Conservation (phyloP, 169 alveolate species). For the Plasmodium vivax region DNA sequence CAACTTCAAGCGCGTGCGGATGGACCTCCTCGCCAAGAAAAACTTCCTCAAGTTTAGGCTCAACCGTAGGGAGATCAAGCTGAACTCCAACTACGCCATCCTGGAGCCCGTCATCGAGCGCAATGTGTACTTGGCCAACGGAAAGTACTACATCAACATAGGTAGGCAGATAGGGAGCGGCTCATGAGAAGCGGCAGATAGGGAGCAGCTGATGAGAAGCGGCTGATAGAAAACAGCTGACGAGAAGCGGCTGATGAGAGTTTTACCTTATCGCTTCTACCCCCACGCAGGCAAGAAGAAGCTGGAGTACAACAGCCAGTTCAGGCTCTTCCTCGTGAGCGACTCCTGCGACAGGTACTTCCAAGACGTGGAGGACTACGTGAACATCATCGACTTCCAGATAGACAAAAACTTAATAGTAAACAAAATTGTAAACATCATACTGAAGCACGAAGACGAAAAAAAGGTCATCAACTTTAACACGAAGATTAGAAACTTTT, state of each 20-base stretch:
- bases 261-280: background rate
- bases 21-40: background rate
- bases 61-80: background rate
- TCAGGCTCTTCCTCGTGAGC: constrained; percentile 58
- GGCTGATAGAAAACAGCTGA: background rate
- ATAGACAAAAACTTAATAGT: constrained; percentile 52
- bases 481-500: constrained; percentile 61
- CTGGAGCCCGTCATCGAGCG: constrained; percentile 52
- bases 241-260: background rate
- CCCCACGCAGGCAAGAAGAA: constrained; percentile 26
- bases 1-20: constrained; percentile 2
- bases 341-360: constrained; percentile 53
- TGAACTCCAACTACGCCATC: constrained; percentile 45
- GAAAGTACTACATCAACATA: constrained; percentile 68
- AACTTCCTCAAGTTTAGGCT: constrained; percentile 33
- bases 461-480: constrained; percentile 50
- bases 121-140: constrained; percentile 31
- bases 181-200: too few species aligned
- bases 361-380: constrained; percentile 65
- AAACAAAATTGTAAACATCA: constrained; percentile 41
- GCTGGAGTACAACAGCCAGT: constrained; percentile 57
- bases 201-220: too few species aligned
- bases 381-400: constrained; percentile 55
- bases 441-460: constrained; percentile 65
- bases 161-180: background rate